Evolutionary conservation across 2,329 filamentous ascomycete genomes (phyloP).

Genomic region (Penicillium sp.): DNA sequence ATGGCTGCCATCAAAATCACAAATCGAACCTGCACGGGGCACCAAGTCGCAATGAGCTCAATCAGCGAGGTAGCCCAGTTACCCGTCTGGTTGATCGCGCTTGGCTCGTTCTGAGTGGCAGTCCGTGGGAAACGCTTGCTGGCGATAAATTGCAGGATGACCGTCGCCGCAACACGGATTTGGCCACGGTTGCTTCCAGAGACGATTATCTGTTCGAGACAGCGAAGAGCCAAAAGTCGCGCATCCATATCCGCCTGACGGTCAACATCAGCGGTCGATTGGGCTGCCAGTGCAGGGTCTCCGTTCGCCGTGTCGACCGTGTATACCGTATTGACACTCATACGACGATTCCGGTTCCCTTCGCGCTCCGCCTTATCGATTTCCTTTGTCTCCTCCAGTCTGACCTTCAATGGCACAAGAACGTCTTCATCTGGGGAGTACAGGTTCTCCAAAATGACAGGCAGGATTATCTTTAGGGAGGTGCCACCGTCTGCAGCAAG

Average conservation of each 20-base stretch:
- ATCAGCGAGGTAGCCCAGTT: constrained; percentile 82
- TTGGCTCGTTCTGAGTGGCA: constrained; percentile 42
- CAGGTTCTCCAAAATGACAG: constrained; percentile 80
- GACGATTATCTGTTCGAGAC: constrained; percentile 78
- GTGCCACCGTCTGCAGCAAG: constrained; percentile 68
- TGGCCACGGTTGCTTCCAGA: constrained; percentile 72
- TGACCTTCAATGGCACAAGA: constrained; percentile 62
- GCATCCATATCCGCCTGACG: constrained; percentile 85
- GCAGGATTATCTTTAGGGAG: constrained; percentile 73
- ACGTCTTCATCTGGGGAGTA: constrained; percentile 61
- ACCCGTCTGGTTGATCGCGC: constrained; percentile 44
- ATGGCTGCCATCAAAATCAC: constrained; percentile 77
- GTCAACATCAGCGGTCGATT: constrained; percentile 80
- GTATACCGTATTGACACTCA: constrained; percentile 72
- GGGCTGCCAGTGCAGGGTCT: constrained; percentile 60
- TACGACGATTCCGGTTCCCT: constrained; percentile 59
- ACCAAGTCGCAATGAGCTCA: constrained; percentile 74
- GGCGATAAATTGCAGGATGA: constrained; percentile 68
- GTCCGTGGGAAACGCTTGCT: constrained; percentile 51
- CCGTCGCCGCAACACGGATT: constrained; percentile 68
- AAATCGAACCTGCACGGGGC: constrained; percentile 90
- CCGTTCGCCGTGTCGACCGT: constrained; percentile 67
- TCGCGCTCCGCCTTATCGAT: constrained; percentile 64
- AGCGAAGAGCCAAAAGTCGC: constrained; percentile 75
- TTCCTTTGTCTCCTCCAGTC: constrained; percentile 64